Percentiles rank a stretch among this genome's conserved stretches.
Evolutionary conservation across 768 basidiomycete species (phyloP).

Genomic region (Amanita pallidorosea): DNA sequence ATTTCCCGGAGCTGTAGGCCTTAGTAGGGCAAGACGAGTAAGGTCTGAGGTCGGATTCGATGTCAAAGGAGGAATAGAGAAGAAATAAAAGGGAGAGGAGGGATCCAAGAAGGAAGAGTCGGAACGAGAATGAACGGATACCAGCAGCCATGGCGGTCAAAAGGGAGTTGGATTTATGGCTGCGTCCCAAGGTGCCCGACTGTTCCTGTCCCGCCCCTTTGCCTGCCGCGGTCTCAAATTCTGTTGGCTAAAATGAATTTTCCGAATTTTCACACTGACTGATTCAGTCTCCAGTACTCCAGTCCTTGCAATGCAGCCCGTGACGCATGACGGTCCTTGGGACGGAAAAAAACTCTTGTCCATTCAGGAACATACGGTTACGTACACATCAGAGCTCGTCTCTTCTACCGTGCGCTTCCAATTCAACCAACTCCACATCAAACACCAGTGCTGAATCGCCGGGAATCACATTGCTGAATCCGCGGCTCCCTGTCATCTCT

Average conservation of each 20-base stretch:
- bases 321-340: too few relatives aligned
- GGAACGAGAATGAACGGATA: constrained; percentile 12
- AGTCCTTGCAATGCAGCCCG: not conserved
- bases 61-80: constrained; percentile 12
- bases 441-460: constrained; percentile 72
- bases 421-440: constrained; percentile 69
- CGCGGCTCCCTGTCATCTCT: constrained; percentile 45
- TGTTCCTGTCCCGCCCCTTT: not conserved
- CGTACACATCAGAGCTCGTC: constrained; percentile 41
- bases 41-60: not conserved
- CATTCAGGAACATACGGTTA: not conserved
- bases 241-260: not conserved
- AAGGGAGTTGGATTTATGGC: not conserved
- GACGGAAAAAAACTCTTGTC: not conserved
- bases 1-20: constrained; percentile 18
- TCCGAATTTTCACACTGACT: not conserved
- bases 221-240: not conserved
- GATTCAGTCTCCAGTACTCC: too few relatives aligned
- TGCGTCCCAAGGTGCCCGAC: not conserved
- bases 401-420: constrained; percentile 35
- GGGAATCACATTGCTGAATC: constrained; percentile 71
- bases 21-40: constrained; percentile 17
- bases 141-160: constrained; percentile 9
- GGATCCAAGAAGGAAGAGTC: constrained; percentile 12
- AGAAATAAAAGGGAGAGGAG: constrained; percentile 14